Base-by-base conservation (phyloP, 768 basidiomycete species). In the Rhizopogon roseolus region DNA sequence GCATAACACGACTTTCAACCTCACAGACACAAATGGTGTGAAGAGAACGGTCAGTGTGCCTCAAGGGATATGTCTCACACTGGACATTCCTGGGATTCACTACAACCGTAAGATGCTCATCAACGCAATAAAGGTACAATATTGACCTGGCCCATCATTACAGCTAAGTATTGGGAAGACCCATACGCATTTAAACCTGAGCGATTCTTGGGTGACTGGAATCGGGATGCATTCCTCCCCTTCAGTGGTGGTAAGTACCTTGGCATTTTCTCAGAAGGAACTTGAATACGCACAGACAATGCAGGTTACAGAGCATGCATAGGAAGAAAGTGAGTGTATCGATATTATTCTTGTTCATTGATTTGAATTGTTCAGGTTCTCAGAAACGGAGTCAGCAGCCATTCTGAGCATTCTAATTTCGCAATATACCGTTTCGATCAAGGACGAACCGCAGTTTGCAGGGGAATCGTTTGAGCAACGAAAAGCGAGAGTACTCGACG, bases 181-280 rank as follows among this genome's bases (percentile, higher is more conserved):
- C 73, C 74, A 1, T 39, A 63, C 22, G 57, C 54, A 13, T 76
- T 74, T 61, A 67, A 64, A 25, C 74, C 72, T 0, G 69, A 71
- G 28, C 72, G 81, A 6, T 82, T 81, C 68, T 63, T 81, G n/a
- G 72, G 70, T 37, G 76, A 81, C 44, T 83, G 78, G 75, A 73
- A 76, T 17, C 70, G 73, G 34, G 80, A 82, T 58, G 82, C 81
- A 0, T 82, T 81, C 59, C 38, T 79, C 25, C 79, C 81, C 5
- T 82, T 81, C 60, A 79, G 76, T 52, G 68, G 63, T 41, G 79
- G 78, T 69, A 50, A 52, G 65, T 55, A 19, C n/a, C n/a, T 8
- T 6, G 11, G 17, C 7, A 14, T 17, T 14, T 27, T 41, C 13
- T 28, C 50, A 45, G 11, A 48, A 46, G 48, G 22, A 32, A 36